Evolutionary conservation across 106 monocot species (phyloP).

Genomic region (Agapanthus africanus): DNA sequence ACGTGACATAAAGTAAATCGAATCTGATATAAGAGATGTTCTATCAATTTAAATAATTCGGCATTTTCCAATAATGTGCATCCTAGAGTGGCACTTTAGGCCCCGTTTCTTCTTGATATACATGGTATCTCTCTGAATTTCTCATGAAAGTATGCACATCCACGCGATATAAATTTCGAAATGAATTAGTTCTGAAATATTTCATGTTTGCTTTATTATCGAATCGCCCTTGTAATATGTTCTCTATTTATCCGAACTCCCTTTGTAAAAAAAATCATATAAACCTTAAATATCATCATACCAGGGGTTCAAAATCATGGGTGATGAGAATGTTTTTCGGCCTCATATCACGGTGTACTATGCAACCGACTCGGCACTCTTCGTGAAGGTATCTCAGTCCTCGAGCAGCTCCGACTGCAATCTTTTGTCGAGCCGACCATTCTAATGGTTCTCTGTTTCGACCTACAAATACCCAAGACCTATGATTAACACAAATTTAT

Average conservation of each 20-base stretch:
- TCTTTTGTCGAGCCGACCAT: conserved; percentile 87
- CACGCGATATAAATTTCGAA: neutral
- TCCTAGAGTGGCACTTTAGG: no score
- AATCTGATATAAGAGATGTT: no score
- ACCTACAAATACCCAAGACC: conserved; percentile 56
- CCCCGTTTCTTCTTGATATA: no score
- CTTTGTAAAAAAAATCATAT: no score
- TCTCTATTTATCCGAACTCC: no score
- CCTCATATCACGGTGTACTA: conserved; percentile 91
- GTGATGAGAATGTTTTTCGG: conserved; percentile 96
- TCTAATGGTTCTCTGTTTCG: conserved; percentile 49
- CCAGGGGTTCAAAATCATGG: conserved; percentile 94
- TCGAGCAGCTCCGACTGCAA: conserved; percentile 91
- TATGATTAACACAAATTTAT: neutral
- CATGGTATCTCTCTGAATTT: neutral
- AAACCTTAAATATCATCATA: conserved; percentile 17
- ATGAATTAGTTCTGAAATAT: neutral
- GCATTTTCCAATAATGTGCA: no score
- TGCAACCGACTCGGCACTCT: conserved; percentile 94
- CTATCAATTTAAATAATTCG: no score
- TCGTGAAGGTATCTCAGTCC: conserved; percentile 92
- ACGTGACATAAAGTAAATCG: no score
- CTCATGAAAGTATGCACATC: neutral
- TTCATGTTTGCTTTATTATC: no score
- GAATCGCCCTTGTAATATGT: no score